These are phyloP conservation scores for Penstemon barbatus DNA, from an alignment of 257 asterid species.

Conservation along the genomic window DNA sequence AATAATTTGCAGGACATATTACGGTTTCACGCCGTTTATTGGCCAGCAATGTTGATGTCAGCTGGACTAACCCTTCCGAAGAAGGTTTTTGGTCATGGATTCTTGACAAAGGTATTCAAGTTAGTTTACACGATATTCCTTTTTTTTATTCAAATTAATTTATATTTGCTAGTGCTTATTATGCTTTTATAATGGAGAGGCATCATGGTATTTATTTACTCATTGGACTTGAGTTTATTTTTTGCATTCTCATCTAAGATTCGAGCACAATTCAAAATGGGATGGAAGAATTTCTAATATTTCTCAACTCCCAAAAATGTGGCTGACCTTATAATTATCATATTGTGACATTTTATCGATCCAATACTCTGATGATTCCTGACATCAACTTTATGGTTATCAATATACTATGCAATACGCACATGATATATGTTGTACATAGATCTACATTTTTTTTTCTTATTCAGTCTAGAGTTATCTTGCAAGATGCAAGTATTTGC, in stretches of 20 bases:
- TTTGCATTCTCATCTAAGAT: background rate
- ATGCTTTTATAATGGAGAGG: conserved; percentile 11
- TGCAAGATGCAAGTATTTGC: too few relatives aligned
- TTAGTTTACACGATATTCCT: background rate
- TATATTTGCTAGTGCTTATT: background rate
- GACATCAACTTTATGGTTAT: background rate
- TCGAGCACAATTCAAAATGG: background rate
- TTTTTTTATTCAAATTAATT: background rate
- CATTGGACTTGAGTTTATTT: background rate
- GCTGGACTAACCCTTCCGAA: conserved; percentile 86
- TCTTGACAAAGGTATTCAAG: conserved; percentile 84
- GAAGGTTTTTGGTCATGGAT: conserved; percentile 97
- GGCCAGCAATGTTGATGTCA: conserved; percentile 99
- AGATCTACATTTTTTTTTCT: background rate
- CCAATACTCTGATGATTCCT: conserved; percentile 1
- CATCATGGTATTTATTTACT: background rate
- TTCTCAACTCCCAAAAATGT: background rate
- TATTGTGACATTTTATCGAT: conserved; percentile 1
- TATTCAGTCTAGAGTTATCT: background rate
- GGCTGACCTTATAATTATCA: background rate
- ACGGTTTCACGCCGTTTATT: conserved; percentile 97
- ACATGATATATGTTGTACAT: background rate
- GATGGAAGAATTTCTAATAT: background rate
- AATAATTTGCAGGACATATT: conserved; percentile 79
- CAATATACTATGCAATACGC: background rate